These are phyloP conservation scores for Trichophyton equinum DNA, from an alignment of 2,329 filamentous ascomycete genomes.

Conservation along the genomic window DNA sequence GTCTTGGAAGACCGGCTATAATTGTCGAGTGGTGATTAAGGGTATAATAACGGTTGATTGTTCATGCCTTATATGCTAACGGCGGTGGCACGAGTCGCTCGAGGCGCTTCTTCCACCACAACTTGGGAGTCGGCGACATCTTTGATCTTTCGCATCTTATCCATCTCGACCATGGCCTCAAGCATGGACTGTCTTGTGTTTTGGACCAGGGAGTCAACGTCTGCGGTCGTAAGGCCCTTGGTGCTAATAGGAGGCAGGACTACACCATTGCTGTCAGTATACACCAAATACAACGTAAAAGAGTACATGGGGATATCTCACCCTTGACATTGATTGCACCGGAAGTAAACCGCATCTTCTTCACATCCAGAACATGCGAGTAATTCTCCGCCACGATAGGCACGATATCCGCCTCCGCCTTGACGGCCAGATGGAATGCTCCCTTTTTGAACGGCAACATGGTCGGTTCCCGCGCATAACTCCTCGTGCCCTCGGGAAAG, in stretches of 20 bases:
- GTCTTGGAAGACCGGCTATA: neutral
- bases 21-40: neutral
- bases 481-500: constrained; percentile 71
- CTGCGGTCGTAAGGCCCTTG: constrained; percentile 55
- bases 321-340: constrained; percentile 65
- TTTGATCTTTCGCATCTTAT: constrained; percentile 12
- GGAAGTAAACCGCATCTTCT: constrained; percentile 51
- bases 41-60: neutral
- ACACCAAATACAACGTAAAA: neutral
- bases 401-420: constrained; percentile 86
- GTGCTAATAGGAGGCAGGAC: constrained; percentile 75
- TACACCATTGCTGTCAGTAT: constrained; percentile 23
- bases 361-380: constrained; percentile 56
- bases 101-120: neutral
- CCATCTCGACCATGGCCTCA: constrained; percentile 39
- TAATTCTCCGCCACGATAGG: constrained; percentile 75
- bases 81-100: neutral
- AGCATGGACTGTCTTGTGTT: constrained; percentile 65
- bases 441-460: constrained; percentile 98
- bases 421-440: constrained; percentile 87
- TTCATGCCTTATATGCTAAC: neutral
- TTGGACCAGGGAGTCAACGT: constrained; percentile 62
- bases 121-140: neutral
- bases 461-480: constrained; percentile 67
- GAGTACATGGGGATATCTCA: constrained; percentile 25